A percentile compares a stretch with the other conserved stretches of the same genome.
Evolutionary conservation across 1,139 yeast genomes (phyloP).

Genomic region (Eremothecium coryli): DNA sequence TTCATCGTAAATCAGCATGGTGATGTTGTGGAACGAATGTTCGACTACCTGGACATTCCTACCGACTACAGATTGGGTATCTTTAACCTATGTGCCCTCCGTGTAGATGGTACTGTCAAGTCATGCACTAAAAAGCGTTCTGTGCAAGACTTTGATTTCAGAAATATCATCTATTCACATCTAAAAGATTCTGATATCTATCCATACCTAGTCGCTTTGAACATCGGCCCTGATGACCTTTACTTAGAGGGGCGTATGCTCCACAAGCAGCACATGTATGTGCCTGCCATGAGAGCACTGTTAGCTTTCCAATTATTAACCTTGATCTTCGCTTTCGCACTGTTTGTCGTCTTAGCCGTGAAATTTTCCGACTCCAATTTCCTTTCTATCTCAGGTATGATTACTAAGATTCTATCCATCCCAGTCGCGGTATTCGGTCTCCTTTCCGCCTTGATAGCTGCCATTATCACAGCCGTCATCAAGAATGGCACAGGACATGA

Average conservation of each 20-base stretch:
- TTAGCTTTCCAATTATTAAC: constrained; percentile 24
- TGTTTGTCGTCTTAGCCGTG: constrained; percentile 11
- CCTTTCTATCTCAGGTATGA: constrained; percentile 5
- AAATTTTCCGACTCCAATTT: constrained; percentile 5
- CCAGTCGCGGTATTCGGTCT: constrained; percentile 20
- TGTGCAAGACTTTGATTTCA: constrained; percentile 25
- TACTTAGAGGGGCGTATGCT: constrained; percentile 26
- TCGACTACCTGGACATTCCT: constrained; percentile 23
- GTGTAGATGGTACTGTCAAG: constrained; percentile 16
- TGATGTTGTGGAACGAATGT: constrained; percentile 15
- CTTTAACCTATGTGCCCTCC: constrained; percentile 25
- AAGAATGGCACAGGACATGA: constrained; percentile 28
- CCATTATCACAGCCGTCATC: constrained; percentile 25
- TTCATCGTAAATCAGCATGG: constrained; percentile 9
- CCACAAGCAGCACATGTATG: constrained; percentile 24
- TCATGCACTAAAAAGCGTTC: constrained; percentile 25
- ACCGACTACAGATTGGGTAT: constrained; percentile 25
- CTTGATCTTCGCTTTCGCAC: constrained; percentile 20
- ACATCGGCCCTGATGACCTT: constrained; percentile 22
- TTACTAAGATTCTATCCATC: constrained; percentile 11
- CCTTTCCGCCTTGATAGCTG: constrained; percentile 18
- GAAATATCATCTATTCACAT: constrained; percentile 24
- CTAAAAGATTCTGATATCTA: constrained; percentile 24
- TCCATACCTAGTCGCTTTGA: constrained; percentile 27
- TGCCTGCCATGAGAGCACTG: constrained; percentile 25